These are phyloP conservation scores for Lactuca saligna DNA, from an alignment of 129 eudicot species.

Conservation along the genomic window DNA sequence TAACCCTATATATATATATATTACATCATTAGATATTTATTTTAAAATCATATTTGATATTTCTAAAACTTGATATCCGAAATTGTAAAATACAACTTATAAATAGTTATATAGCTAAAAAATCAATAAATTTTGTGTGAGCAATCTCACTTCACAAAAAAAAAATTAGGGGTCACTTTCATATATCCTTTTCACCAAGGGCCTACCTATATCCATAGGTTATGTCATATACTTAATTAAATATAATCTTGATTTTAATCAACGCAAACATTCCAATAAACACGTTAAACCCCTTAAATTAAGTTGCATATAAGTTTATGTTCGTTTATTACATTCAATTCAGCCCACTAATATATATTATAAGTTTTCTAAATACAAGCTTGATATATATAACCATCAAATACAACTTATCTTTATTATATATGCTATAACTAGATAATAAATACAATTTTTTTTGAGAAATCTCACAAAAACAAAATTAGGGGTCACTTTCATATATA, in stretches of 20 bases:
- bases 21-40: too few relatives aligned
- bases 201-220: slow-evolving; percentile 21
- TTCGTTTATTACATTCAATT: too few relatives aligned
- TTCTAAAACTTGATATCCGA: too few relatives aligned
- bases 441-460: neutral
- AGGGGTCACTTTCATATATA: slow-evolving; percentile 28
- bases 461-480: neutral
- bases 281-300: too few relatives aligned
- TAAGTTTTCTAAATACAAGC: too few relatives aligned
- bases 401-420: too few relatives aligned
- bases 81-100: too few relatives aligned
- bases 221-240: slow-evolving; percentile 5
- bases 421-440: neutral
- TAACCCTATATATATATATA: too few relatives aligned
- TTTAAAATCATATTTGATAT: too few relatives aligned
- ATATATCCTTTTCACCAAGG: slow-evolving; percentile 28
- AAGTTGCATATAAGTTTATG: neutral
- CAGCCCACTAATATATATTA: too few relatives aligned
- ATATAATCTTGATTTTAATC: neutral
- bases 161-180: slow-evolving; percentile 23
- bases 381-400: too few relatives aligned
- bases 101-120: too few relatives aligned
- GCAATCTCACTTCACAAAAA: slow-evolving; percentile 16
- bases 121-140: neutral
- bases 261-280: neutral